These are phyloP conservation scores for Amesomyces nigricolor DNA, from an alignment of 2,329 filamentous ascomycete species.

Conservation along the genomic window DNA sequence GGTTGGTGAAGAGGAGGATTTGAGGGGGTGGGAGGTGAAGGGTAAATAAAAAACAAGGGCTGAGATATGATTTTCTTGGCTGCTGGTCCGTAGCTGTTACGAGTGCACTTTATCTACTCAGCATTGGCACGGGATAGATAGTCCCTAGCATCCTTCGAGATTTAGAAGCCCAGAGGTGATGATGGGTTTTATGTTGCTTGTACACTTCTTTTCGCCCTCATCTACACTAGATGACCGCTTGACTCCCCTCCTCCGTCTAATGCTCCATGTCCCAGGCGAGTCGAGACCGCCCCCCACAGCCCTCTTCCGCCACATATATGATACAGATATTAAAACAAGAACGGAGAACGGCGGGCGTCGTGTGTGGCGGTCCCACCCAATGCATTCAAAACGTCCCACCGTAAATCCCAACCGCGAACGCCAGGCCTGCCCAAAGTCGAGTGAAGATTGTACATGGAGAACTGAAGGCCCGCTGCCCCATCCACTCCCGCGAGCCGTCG, in stretches of 20 bases:
- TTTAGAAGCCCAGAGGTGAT: too few relatives aligned
- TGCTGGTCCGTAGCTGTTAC: too few relatives aligned
- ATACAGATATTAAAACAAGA: conserved; percentile 15
- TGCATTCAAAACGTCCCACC: conserved; percentile 8
- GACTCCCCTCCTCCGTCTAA: conserved; percentile 1
- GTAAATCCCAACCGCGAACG: conserved; percentile 20
- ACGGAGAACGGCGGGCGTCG: conserved; percentile 7
- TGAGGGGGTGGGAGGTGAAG: conserved; percentile 31
- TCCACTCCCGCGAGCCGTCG: not conserved
- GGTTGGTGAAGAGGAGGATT: conserved; percentile 74
- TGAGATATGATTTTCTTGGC: too few relatives aligned
- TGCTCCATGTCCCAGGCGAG: not conserved
- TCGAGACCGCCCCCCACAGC: not conserved
- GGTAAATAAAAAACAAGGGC: too few relatives aligned
- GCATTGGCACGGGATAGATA: too few relatives aligned
- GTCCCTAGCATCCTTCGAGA: too few relatives aligned
- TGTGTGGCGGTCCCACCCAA: conserved; percentile 12
- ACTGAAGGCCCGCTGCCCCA: not conserved
- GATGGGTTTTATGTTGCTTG: not conserved
- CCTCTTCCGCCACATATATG: conserved; percentile 4
- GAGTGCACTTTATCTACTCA: too few relatives aligned
- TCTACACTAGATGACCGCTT: not conserved
- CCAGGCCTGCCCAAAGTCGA: conserved; percentile 27
- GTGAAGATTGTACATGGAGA: conserved; percentile 25
- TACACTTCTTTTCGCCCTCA: not conserved